These are phyloP conservation scores for Priceomyces carsonii DNA, from an alignment of 805 yeast species.

Conservation along the genomic window DNA sequence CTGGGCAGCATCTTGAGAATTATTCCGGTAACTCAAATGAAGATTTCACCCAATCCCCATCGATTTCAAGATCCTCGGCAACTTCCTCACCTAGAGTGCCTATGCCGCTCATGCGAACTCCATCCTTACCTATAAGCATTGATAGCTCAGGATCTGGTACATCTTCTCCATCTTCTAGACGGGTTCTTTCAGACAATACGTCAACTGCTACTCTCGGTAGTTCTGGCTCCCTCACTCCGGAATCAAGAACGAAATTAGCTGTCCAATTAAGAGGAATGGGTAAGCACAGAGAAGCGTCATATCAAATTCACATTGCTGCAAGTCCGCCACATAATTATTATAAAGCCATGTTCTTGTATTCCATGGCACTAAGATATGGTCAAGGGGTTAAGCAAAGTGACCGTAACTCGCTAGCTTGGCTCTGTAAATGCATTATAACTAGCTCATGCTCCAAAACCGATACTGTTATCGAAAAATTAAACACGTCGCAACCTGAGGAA, in stretches of 20 bases:
- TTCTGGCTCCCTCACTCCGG: conserved; percentile 23
- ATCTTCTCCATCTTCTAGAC: conserved; percentile 8
- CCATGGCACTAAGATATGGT: conserved; percentile 65
- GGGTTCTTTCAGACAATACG: conserved; percentile 12
- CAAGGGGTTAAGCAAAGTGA: conserved; percentile 65
- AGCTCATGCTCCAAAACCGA: conserved; percentile 6
- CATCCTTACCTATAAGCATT: conserved; percentile 9
- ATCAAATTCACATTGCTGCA: conserved; percentile 66
- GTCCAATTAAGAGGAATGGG: conserved; percentile 55
- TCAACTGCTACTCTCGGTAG: conserved; percentile 5
- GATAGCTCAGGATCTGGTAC: conserved; percentile 2
- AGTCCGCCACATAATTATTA: conserved; percentile 55
- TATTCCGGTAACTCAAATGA: background rate
- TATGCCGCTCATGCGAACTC: conserved; percentile 8
- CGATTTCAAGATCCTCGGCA: conserved; percentile 3
- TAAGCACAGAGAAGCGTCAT: conserved; percentile 65
- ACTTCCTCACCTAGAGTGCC: conserved; percentile 8
- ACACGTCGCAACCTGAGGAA: conserved; percentile 28
- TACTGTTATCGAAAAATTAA: conserved; percentile 23
- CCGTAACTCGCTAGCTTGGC: conserved; percentile 57
- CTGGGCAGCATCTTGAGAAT: too few species aligned
- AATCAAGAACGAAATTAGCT: conserved; percentile 44
- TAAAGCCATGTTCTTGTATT: conserved; percentile 66
- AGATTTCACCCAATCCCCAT: background rate
- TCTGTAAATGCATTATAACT: conserved; percentile 46